These are phyloP conservation scores for Geotrichum aggregatum DNA, from an alignment of 1,139 yeast genomes.

Conservation along the genomic window DNA sequence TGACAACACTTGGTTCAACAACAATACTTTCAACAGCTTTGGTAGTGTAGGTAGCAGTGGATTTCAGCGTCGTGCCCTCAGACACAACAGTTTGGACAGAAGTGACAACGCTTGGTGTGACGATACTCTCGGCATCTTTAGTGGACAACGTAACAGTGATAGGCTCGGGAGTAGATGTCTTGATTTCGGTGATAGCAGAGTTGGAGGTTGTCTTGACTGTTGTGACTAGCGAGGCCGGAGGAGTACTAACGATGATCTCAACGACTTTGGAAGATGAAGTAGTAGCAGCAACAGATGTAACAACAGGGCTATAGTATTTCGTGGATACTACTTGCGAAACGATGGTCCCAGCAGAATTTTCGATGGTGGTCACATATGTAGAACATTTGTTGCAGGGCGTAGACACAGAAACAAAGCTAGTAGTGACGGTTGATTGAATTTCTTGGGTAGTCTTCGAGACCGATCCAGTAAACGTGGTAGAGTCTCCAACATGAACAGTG, in stretches of 20 bases:
- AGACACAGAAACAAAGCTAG: not conserved
- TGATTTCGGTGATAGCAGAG: not conserved
- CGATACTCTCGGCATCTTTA: too few relatives aligned
- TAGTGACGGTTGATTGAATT: not conserved
- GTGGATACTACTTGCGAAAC: not conserved
- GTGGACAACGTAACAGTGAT: not conserved
- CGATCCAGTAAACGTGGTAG: not conserved
- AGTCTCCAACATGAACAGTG: conserved; percentile 10
- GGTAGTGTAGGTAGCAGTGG: too few relatives aligned
- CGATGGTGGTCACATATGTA: conserved; percentile 10
- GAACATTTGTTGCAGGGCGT: conserved; percentile 3
- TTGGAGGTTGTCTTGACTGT: too few relatives aligned
- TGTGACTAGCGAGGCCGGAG: too few relatives aligned
- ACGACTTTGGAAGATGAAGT: too few relatives aligned
- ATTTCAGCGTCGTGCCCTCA: too few relatives aligned
- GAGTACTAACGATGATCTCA: too few relatives aligned
- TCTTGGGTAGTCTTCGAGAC: not conserved
- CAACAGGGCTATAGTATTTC: conserved; percentile 9
- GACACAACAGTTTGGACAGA: too few relatives aligned
- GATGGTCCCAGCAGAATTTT: not conserved
- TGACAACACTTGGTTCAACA: too few relatives aligned
- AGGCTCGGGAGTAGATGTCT: not conserved
- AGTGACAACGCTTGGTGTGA: too few relatives aligned
- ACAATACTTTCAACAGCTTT: too few relatives aligned
- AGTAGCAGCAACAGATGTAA: not conserved